Evolutionary conservation across 2,329 filamentous ascomycete species (phyloP).

Genomic region (Fusarium tupiense): DNA sequence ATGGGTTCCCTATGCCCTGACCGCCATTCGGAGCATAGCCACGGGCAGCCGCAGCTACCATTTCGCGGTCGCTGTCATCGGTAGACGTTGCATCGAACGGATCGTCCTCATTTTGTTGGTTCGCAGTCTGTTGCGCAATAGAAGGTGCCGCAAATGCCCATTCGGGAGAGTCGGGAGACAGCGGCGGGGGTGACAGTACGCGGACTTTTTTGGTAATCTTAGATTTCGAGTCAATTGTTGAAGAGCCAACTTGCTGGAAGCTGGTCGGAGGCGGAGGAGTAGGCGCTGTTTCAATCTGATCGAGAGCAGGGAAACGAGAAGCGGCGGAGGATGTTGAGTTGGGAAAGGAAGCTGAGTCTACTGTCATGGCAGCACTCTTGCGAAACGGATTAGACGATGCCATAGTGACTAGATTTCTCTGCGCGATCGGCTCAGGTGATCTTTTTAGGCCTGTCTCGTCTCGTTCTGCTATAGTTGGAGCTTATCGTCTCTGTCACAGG

Average conservation of each 20-base stretch:
- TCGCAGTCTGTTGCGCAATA: conserved; percentile 43
- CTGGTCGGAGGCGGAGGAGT: conserved; percentile 40
- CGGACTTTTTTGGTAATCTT: conserved; percentile 75
- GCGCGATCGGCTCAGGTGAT: conserved; percentile 9
- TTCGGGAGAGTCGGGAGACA: conserved; percentile 63
- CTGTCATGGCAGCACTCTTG: conserved; percentile 49
- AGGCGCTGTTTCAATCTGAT: conserved; percentile 45
- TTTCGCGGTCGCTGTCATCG: conserved; percentile 45
- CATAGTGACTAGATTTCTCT: conserved; percentile 29
- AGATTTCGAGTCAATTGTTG: conserved; percentile 50
- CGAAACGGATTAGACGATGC: conserved; percentile 64
- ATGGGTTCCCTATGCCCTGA: conserved; percentile 53
- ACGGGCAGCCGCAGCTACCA: conserved; percentile 35
- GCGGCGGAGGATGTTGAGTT: conserved; percentile 15
- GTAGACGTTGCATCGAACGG: conserved; percentile 47
- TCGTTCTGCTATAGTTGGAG: conserved; percentile 19
- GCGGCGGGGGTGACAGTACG: conserved; percentile 70
- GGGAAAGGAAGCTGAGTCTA: conserved; percentile 28
- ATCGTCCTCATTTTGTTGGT: conserved; percentile 41
- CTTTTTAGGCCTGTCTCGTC: conserved; percentile 11
- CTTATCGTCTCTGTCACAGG: conserved; percentile 19
- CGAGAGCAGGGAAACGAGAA: conserved; percentile 42
- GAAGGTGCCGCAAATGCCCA: conserved; percentile 47
- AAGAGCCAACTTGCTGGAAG: conserved; percentile 41
- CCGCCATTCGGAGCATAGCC: conserved; percentile 36